Base-by-base conservation (phyloP, 768 basidiomycete genomes). In the Porphyrellus cyaneotinctus region DNA sequence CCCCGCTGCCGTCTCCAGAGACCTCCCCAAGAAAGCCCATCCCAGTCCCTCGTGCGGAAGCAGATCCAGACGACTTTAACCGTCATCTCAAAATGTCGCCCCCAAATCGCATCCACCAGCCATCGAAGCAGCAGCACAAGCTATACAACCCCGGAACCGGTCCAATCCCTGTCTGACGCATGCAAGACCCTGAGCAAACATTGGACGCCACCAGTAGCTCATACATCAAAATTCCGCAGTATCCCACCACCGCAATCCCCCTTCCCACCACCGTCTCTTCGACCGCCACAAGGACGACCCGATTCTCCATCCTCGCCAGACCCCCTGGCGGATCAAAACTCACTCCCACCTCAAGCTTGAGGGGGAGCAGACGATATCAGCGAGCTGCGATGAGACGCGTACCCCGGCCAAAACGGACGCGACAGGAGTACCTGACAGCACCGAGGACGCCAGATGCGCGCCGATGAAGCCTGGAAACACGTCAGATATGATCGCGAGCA, bases 251-350 rank as follows among this genome's bases (percentile, higher is more conserved):
- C 46, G 46, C n/a, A 17, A 26, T 9, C 46, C 68, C 14, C 64
- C 0, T 95, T 93, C n/a, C n/a, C n/a, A n/a, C n/a, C n/a, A n/a
- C n/a, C n/a, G n/a, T n/a, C n/a, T n/a, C n/a, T n/a, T n/a, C 52
- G 93, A 98, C 64, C 91, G 88, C 53, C 79, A 88, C 35, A 85
- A 91, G 62, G 90, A 98, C 67, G 91, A 98, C 67, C 30, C 81
- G 87, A 11, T 98, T 98, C 70, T 74, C 82, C 35, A 79, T 84
- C 32, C 77, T 83, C 32, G 73, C 81, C 6, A 79, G 84, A 37
- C 78, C 84, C 10, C 63, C 42, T 54, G 63, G 10, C 46, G 64
- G 61, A 46, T 64, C 64, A 36, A 78, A 79, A 6, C 75, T 78
- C 0, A 59, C 74, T 0, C 80, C 82, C n/a, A n/a, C n/a, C n/a